Evolutionary conservation across 768 basidiomycete species (phyloP), one percentile per base, ranked within the genome.

Genomic region (Mycena leptocephala): DNA sequence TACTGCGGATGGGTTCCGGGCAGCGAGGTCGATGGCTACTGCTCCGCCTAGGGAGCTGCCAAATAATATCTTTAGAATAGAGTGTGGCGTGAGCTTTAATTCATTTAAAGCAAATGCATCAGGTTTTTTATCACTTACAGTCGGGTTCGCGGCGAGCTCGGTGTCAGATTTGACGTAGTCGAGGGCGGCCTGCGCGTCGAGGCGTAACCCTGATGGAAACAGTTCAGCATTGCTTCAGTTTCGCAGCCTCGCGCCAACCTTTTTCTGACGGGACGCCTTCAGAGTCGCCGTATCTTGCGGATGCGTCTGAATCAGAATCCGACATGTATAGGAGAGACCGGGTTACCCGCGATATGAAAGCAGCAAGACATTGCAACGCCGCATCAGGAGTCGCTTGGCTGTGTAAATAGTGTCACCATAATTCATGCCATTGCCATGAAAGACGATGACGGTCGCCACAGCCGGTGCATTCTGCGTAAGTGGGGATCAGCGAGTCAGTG

Each of bases 11-110:
- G 90, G 86, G 79, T 93, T 94, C 16, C 87, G 87, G 61, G 88
- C 89, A 0, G 93, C 93, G n/a, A 94, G 90, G 82, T 93, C 90
- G 24, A 95, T 91, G 6, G 92, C 89, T 5, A 95, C 95, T 0
- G 94, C 95, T 13, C 95, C 95, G 30, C 95, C 95, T 35, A 95
- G 91, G 8, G 88, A 91, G 63, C 90, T 90, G 14, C 93, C 92
- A 75, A 91, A 93, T 0, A 93, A 75, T 39, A 92, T 85, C 90
- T n/a, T n/a, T n/a, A n/a, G n/a, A n/a, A n/a, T 90, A 37, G 22
- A 24, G n/a, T 32, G 14, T 1, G 24, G 56, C 4, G 18, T 51
- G n/a, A 61, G 39, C 9, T 58, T 9, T 11, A 33, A 11, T 13
- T 26, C 5, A 9, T 6, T n/a, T n/a, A n/a, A n/a, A n/a, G n/a